Evolutionary conservation across 192 early-diverging fungal species (phyloP).

Genomic region (Coemansia biformis): DNA sequence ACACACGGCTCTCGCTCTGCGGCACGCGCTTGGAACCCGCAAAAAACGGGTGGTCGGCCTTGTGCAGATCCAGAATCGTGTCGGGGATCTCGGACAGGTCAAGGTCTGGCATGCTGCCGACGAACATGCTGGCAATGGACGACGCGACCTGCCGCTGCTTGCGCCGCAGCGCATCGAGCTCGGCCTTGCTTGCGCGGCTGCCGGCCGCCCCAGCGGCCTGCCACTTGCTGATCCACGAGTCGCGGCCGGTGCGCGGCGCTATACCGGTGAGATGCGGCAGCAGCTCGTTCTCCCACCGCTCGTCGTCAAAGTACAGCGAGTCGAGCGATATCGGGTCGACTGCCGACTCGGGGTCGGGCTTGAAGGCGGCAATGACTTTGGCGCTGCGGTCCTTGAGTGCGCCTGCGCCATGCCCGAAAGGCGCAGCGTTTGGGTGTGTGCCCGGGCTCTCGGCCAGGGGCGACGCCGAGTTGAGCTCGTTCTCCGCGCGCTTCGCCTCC

Average conservation of each 20-base stretch:
- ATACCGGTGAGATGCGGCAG: constrained; percentile 15
- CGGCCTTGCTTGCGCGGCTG: no score
- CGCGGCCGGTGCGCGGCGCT: neutral
- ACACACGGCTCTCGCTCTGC: constrained; percentile 27
- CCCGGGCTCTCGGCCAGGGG: constrained; percentile 32
- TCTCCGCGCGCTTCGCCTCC: constrained; percentile 9
- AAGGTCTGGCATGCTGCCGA: constrained; percentile 11
- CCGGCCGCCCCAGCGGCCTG: neutral
- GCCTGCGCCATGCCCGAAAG: constrained; percentile 1
- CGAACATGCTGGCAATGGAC: constrained; percentile 10
- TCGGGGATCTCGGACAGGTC: constrained; percentile 16
- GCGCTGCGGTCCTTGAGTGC: constrained; percentile 29
- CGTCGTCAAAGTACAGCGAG: constrained; percentile 47
- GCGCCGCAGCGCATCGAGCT: no score
- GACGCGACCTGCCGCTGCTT: neutral
- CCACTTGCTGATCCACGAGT: neutral
- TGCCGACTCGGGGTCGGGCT: constrained; percentile 1
- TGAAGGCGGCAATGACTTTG: constrained; percentile 4
- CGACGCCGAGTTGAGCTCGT: constrained; percentile 26
- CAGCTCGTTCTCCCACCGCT: constrained; percentile 26
- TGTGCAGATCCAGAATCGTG: constrained; percentile 16
- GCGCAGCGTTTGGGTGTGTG: neutral
- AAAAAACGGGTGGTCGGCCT: constrained; percentile 26
- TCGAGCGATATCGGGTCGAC: constrained; percentile 46
- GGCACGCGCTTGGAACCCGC: neutral